These are phyloP conservation scores for Eimeria maxima DNA, from an alignment of 169 alveolate species.

Conservation along the genomic window DNA sequence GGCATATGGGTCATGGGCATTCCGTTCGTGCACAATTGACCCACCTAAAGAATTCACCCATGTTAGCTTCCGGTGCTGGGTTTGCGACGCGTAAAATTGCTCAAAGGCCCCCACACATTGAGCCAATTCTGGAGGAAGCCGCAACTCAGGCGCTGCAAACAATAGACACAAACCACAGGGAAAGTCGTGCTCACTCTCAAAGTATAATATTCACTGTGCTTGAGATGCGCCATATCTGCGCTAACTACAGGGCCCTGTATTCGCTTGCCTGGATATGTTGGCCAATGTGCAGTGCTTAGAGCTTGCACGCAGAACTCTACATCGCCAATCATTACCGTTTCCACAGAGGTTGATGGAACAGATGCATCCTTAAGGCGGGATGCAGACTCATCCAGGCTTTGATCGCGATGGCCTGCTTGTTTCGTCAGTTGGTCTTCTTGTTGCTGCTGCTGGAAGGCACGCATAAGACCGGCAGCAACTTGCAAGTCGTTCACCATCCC, in stretches of 20 bases:
- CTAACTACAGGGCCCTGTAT: not conserved
- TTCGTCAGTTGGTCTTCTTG: constrained; percentile 76
- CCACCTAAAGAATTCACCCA: constrained; percentile 92
- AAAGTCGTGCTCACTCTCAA: not conserved
- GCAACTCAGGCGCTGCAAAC: constrained; percentile 77
- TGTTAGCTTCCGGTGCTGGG: constrained; percentile 91
- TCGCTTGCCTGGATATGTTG: constrained; percentile 87
- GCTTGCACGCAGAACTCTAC: constrained; percentile 85
- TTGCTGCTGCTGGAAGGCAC: constrained; percentile 74
- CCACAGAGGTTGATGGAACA: constrained; percentile 54
- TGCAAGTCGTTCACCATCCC: constrained; percentile 91
- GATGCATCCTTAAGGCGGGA: constrained; percentile 59
- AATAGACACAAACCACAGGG: not conserved
- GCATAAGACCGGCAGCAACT: constrained; percentile 87
- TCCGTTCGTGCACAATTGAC: constrained; percentile 26
- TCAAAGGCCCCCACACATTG: constrained; percentile 86
- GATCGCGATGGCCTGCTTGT: constrained; percentile 15
- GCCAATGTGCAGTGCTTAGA: constrained; percentile 94
- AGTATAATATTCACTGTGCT: not conserved
- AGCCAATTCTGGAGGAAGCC: constrained; percentile 85
- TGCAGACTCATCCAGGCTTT: constrained; percentile 21
- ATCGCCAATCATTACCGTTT: constrained; percentile 72
- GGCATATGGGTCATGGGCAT: not conserved
- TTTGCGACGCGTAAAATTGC: constrained; percentile 86
- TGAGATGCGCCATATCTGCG: not conserved